Evolutionary conservation across 176 grass and related monocot species (phyloP), one percentile per base, ranked within the genome.

Genomic region (Paspalum vaginatum): DNA sequence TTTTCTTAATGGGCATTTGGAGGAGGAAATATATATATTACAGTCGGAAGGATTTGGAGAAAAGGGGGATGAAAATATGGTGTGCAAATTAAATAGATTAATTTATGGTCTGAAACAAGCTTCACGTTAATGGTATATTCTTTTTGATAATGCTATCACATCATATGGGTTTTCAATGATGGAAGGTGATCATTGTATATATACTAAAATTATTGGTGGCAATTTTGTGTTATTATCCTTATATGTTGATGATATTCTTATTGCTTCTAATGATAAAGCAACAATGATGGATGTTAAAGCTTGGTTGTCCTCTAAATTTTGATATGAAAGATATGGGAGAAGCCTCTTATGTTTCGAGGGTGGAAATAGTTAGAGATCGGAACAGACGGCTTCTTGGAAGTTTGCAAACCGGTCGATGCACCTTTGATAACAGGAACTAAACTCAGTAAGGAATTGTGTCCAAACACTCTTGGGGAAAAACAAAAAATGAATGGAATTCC

Each of bases 401-500:
- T 27, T 16, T 50, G 7, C 6, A 48, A 49, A 49, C 22, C 5
- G 9, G 12, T 3, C 17, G 41, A 41, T n/a, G 38, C 20, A 65
- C 62, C 62, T 65, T 9, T 65, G 2, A 3, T 65, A 42, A 41
- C 40, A 2, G 16, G 32, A 65, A 65, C 62, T 20, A 65, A 65
- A 65, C 37, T 65, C 62, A 65, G 32, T 42, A 38, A 42, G 16
- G 16, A 65, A 65, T 11, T 65, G 2, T 65, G 16, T 42, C 62
- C 16, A 11, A 15, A 3, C 7, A 65, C 62, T 42, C 16, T 8
- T 11, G 16, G 41, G 62, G 16, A 65, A 65, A 13, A 21, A 68
- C n/a, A n/a, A n/a, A n/a, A n/a, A n/a, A 68, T 68, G 5, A 22
- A 68, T 68, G 43, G 41, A 45, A 25, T 70, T 43, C 65, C 65